Evolutionary conservation across 108 stramenopile species (phyloP).

Genomic region (Cyclostephanos tholiformis): DNA sequence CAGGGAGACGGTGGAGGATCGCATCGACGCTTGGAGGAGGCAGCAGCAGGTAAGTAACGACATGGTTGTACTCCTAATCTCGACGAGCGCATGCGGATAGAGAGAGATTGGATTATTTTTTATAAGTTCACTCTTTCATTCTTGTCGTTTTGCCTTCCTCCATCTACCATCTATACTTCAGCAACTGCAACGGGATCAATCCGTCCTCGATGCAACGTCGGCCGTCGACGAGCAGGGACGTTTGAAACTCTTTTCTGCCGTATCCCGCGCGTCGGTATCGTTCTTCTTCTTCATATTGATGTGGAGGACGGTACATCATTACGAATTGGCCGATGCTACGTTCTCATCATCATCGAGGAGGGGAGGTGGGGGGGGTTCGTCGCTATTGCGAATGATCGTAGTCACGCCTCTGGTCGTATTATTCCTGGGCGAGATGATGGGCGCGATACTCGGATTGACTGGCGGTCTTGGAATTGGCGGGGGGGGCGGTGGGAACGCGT

Average conservation of each 20-base stretch:
- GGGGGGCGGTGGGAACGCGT: conserved; percentile 4
- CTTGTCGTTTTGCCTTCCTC: conserved; percentile 2
- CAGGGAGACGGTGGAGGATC: conserved; percentile 82
- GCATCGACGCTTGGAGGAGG: conserved; percentile 67
- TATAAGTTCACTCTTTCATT: not conserved
- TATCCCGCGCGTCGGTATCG: conserved; percentile 71
- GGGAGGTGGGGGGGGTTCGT: conserved; percentile 14
- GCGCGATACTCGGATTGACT: conserved; percentile 59
- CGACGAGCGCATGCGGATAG: too few species aligned
- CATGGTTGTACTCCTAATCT: too few species aligned
- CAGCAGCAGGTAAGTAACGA: conserved; percentile 54
- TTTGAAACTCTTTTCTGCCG: conserved; percentile 74
- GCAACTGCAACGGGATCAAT: conserved; percentile 36
- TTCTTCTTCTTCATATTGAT: conserved; percentile 84
- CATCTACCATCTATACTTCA: conserved; percentile 2
- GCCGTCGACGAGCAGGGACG: conserved; percentile 71
- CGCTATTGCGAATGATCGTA: conserved; percentile 37
- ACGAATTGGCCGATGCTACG: conserved; percentile 76
- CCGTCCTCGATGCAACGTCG: conserved; percentile 32
- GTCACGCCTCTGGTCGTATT: conserved; percentile 60
- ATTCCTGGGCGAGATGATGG: conserved; percentile 82
- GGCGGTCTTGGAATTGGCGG: conserved; percentile 37
- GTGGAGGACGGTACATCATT: conserved; percentile 84
- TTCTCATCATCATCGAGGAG: conserved; percentile 23
- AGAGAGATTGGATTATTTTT: not conserved